Evolutionary conservation across 441 rosid genomes (phyloP), one percentile per base, ranked within the genome.

Genomic region (Erodium texanum): DNA sequence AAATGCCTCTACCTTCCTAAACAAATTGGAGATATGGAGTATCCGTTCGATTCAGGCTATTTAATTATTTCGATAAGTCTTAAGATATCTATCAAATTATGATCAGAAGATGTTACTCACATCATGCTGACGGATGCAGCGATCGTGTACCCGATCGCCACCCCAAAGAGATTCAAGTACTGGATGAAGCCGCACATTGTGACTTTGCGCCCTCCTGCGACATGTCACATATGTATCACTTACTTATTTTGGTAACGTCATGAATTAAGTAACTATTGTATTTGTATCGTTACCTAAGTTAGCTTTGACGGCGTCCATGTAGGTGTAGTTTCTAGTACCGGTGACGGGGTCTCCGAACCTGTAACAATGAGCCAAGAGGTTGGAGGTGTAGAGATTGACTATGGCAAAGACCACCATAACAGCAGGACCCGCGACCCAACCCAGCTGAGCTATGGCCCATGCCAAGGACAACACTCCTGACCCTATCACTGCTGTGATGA

Each of bases 41-140:
- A n/a, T n/a, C n/a, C n/a, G n/a, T n/a, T n/a, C n/a, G n/a, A n/a
- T n/a, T n/a, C n/a, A n/a, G n/a, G n/a, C n/a, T n/a, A n/a, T n/a
- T n/a, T n/a, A n/a, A n/a, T n/a, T n/a, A n/a, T n/a, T n/a, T n/a
- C n/a, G n/a, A n/a, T n/a, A n/a, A n/a, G n/a, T n/a, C n/a, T n/a
- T n/a, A n/a, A n/a, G n/a, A n/a, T n/a, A n/a, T n/a, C n/a, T n/a
- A n/a, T n/a, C n/a, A n/a, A n/a, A n/a, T n/a, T n/a, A n/a, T n/a
- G n/a, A n/a, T n/a, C n/a, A n/a, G n/a, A n/a, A n/a, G n/a, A n/a
- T n/a, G 41, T 69, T 62, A 77, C 94, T 85, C 66, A 89, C 97
- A 87, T 83, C 97, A 90, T 85, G 84, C 97, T 93, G 24, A 85
- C 83, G 19, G 98, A 81, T 10, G 98, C 76, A 58, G 94, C 94